A percentile compares a stretch with the other conserved stretches of the same genome.
Evolutionary conservation across 192 early-diverging fungal species (phyloP).

Genomic region (Lobosporangium transversale): DNA sequence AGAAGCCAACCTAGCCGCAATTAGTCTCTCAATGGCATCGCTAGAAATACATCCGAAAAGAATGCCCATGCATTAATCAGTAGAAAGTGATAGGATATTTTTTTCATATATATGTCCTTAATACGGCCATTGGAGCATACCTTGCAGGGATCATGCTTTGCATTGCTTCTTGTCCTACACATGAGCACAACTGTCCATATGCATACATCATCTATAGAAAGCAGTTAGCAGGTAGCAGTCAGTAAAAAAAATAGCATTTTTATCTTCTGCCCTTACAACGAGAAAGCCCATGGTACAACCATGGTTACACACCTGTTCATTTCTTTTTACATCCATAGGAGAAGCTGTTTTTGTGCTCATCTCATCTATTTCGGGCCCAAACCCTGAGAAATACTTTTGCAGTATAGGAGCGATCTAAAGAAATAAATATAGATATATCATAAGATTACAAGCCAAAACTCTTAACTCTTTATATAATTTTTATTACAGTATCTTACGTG

Average conservation of each 20-base stretch:
- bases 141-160: constrained; percentile 62
- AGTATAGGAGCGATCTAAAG: constrained; percentile 63
- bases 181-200: constrained; percentile 62
- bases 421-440: background rate
- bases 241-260: too few relatives aligned
- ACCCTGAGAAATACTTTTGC: constrained; percentile 69
- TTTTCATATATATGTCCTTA: too few relatives aligned
- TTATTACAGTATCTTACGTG: too few relatives aligned
- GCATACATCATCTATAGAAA: constrained; percentile 66
- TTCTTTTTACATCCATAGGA: constrained; percentile 57
- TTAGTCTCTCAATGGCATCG: constrained; percentile 62
- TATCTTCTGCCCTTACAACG: too few relatives aligned
- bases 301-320: constrained; percentile 62
- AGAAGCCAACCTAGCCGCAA: constrained; percentile 59
- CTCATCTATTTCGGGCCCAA: constrained; percentile 51
- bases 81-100: too few relatives aligned
- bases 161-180: constrained; percentile 65
- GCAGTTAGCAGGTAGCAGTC: too few relatives aligned
- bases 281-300: too few relatives aligned
- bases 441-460: too few relatives aligned
- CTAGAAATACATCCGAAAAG: constrained; percentile 20
- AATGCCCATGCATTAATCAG: too few relatives aligned
- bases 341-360: constrained; percentile 28
- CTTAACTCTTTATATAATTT: too few relatives aligned
- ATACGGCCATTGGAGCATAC: too few relatives aligned